Percentiles rank a stretch among this genome's conserved stretches.
These are phyloP conservation scores for Aspergillus pseudoterreus DNA, from an alignment of 2,329 filamentous ascomycete genomes.

Conservation along the genomic window DNA sequence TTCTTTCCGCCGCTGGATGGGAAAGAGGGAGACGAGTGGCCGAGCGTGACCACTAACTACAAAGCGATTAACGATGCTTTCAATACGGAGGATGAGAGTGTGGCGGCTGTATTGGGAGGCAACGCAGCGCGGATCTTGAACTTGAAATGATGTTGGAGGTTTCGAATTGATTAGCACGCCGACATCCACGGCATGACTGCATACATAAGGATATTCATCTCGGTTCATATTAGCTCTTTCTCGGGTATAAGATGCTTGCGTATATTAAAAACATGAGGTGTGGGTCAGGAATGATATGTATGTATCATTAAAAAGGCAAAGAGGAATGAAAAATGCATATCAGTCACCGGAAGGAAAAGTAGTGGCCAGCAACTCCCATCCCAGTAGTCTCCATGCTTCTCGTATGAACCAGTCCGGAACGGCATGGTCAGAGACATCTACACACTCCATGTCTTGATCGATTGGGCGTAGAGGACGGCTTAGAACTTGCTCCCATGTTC, in stretches of 20 bases:
- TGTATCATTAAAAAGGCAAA: no score
- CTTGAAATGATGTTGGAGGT: background rate
- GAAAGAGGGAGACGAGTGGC: constrained; percentile 36
- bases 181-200: no score
- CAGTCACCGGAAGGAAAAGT: background rate
- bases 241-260: no score
- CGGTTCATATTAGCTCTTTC: no score
- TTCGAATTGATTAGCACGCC: background rate
- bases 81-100: constrained; percentile 25
- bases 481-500: constrained; percentile 27
- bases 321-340: background rate
- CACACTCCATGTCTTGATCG: constrained; percentile 5
- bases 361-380: constrained; percentile 48
- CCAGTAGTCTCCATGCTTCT: constrained; percentile 55
- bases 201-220: no score
- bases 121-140: constrained; percentile 44
- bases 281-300: no score
- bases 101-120: constrained; percentile 38
- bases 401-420: constrained; percentile 53
- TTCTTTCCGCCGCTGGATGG: constrained; percentile 42
- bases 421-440: constrained; percentile 26
- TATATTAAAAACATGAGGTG: no score
- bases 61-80: constrained; percentile 42
- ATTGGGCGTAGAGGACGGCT: constrained; percentile 19
- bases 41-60: constrained; percentile 47